phyloP scores from a whole-genome alignment of 139 green algal species.

The Volvox africanus region DNA sequence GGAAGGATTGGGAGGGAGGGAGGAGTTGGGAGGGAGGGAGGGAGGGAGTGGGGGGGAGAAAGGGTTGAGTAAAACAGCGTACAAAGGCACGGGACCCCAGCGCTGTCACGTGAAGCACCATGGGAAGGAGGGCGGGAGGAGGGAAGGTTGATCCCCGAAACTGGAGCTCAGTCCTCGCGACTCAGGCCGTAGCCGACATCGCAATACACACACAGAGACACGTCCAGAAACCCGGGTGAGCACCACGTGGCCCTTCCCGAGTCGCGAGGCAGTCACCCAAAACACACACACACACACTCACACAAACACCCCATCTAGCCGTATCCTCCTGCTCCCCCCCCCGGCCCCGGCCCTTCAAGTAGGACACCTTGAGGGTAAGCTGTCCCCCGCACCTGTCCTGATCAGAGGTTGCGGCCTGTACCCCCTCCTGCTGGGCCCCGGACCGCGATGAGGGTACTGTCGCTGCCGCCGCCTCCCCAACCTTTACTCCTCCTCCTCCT shows the following conservation, averaged over 20 bases:
- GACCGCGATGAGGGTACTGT: too few species aligned
- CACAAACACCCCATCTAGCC: neutral
- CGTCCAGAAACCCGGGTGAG: too few species aligned
- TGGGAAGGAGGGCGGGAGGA: neutral
- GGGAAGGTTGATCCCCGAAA: too few species aligned
- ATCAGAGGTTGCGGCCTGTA: neutral
- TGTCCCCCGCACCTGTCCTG: neutral
- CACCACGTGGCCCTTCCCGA: too few species aligned
- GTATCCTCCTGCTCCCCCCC: too few species aligned
- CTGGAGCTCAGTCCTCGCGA: too few species aligned
- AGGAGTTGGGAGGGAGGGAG: neutral
- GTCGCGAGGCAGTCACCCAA: neutral
- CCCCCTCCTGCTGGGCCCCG: too few species aligned
- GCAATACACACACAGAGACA: too few species aligned
- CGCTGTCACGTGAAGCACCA: neutral
- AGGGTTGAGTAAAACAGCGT: neutral
- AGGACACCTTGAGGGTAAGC: neutral
- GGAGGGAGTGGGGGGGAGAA: constrained; percentile 1
- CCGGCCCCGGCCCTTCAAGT: neutral
- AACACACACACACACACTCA: neutral
- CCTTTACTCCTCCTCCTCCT: too few species aligned
- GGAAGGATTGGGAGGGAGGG: neutral
- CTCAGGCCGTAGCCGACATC: too few species aligned
- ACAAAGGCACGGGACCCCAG: neutral
- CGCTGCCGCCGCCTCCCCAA: too few species aligned